Evolutionary conservation across 1,284 basidiomycete genomes (phyloP), one percentile per base, ranked within the genome.

Genomic region (Mycena sp.): DNA sequence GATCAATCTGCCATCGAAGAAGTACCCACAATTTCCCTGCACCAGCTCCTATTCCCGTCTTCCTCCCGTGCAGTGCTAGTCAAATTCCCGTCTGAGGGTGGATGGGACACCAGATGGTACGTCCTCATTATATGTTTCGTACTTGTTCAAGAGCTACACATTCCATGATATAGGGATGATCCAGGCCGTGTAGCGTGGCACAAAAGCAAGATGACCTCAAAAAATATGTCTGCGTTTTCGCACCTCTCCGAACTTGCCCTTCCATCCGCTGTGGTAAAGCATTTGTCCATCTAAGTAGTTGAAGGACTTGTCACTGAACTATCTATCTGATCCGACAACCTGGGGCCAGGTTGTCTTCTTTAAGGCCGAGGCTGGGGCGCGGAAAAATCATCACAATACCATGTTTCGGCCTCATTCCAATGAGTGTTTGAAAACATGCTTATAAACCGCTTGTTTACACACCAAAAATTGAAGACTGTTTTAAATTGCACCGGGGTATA

Each of bases 1-100:
- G 56, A 46, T 50, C 56, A 58, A 43, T 58, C 56, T 50, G 56
- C 56, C 28, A 58, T 58, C 56, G 56, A 58, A 58, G 56, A 58
- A 58, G 56, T 58, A 41, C 56, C 56, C 38, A 58, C 56, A 58
- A 58, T 58, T 43, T 49, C 56, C 38, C 56, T 58, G 37, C 56
- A 58, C 45, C 56, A 58, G 46, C 56, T 58, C 29, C 38, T 58
- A 43, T 58, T 58, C 38, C 56, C 56, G 38, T 50, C 56, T 32
- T 58, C 46, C 56, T 58, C 56, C 29, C 46, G 56, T 41, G 56
- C 56, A 12, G 38, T 58, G 38, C 56, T 58, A 32, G 56, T 58
- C 46, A 58, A 58, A 50, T 58, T 58, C 46, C 46, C 56, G 28
- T 58, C 56, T 32, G 37, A 49, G 46, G 56, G 38, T 38, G 56